These are phyloP conservation scores for Erythrophleum fordii DNA, from an alignment of 306 rosid species.

Conservation along the genomic window DNA sequence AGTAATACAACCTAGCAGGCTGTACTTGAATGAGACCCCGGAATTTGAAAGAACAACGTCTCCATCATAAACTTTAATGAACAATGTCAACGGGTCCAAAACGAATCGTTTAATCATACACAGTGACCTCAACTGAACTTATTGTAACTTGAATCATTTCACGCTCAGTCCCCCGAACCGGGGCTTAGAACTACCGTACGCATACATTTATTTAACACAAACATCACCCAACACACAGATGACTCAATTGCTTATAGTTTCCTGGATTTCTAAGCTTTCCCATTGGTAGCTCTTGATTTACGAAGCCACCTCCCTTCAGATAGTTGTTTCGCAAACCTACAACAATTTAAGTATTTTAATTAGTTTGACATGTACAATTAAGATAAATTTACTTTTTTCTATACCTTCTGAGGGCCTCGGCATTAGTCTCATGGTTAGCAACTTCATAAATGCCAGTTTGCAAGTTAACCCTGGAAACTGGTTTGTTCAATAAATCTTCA, in stretches of 20 bases:
- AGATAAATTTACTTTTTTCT: neutral
- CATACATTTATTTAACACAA: neutral
- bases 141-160: neutral
- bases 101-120: neutral
- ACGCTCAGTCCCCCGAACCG: neutral
- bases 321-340: conserved; percentile 58
- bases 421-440: conserved; percentile 45
- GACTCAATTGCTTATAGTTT: neutral
- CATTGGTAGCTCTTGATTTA: conserved; percentile 29
- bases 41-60: neutral
- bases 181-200: neutral
- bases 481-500: conserved; percentile 56
- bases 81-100: neutral
- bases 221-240: neutral
- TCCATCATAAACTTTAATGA: neutral
- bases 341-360: neutral
- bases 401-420: conserved; percentile 61
- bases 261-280: conserved; percentile 16
- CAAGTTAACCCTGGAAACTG: conserved; percentile 60
- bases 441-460: conserved; percentile 47
- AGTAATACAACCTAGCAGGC: too few species aligned
- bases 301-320: conserved; percentile 58
- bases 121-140: neutral
- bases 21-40: neutral
- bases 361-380: neutral